Evolutionary conservation across 352 stramenopile genomes (phyloP).

Genomic region (Hyaloperonospora brassicae): DNA sequence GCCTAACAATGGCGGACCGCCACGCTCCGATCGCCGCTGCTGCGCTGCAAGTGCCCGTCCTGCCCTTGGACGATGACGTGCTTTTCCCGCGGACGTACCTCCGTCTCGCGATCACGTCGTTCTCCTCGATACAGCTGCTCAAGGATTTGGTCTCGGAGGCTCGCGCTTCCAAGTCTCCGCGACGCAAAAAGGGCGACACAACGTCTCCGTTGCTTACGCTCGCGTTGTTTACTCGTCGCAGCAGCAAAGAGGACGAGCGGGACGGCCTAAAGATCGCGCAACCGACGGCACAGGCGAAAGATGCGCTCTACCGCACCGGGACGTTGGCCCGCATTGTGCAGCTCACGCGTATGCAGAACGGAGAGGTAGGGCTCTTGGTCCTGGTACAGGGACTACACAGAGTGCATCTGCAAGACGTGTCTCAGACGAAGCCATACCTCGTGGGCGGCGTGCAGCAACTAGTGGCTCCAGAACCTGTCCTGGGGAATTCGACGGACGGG

Average conservation of each 20-base stretch:
- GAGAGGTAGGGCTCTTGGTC: conserved; percentile 49
- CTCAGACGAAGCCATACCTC: conserved; percentile 52
- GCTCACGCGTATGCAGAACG: conserved; percentile 54
- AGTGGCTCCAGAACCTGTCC: conserved; percentile 10
- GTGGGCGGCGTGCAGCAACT: conserved; percentile 40
- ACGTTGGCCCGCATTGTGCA: conserved; percentile 69
- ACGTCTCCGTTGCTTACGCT: conserved; percentile 38
- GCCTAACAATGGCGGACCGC: conserved; percentile 16
- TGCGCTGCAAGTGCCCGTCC: conserved; percentile 44
- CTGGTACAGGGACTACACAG: conserved; percentile 56
- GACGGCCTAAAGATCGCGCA: too few species aligned
- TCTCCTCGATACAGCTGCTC: conserved; percentile 58
- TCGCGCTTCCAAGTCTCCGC: conserved; percentile 39
- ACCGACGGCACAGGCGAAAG: conserved; percentile 5
- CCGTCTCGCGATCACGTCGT: conserved; percentile 55
- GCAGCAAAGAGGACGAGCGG: conserved; percentile 8
- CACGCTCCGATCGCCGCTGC: conserved; percentile 15
- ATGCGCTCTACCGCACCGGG: conserved; percentile 45
- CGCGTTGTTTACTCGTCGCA: conserved; percentile 57
- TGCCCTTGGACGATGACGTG: conserved; percentile 61
- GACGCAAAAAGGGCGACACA: conserved; percentile 14
- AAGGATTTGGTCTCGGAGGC: conserved; percentile 76
- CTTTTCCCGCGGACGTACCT: conserved; percentile 73
- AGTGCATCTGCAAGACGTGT: conserved; percentile 38
- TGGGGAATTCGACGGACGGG: conserved; percentile 12